Evolutionary conservation across 1,284 basidiomycete species (phyloP).

Genomic region (Hypsizygus ulmarius): DNA sequence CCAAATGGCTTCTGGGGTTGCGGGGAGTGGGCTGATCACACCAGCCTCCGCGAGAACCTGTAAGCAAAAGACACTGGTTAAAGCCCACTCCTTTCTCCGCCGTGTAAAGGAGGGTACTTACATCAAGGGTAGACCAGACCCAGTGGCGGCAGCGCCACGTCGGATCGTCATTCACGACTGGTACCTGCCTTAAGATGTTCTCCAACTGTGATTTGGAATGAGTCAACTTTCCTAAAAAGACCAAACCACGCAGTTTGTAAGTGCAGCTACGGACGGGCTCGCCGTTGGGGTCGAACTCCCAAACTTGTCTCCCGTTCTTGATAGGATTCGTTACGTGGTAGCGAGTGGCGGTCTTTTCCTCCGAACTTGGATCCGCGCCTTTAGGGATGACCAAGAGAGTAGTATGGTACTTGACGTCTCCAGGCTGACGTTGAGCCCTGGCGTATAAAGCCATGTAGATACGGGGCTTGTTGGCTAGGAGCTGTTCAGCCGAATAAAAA

Average conservation of each 20-base stretch:
- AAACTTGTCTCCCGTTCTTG: too few relatives aligned
- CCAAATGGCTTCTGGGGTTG: too few relatives aligned
- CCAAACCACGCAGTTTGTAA: too few relatives aligned
- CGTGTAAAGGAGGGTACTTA: too few relatives aligned
- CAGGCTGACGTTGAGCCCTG: background rate
- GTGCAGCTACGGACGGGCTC: too few relatives aligned
- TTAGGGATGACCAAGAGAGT: background rate
- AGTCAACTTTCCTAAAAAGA: too few relatives aligned
- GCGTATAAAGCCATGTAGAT: background rate
- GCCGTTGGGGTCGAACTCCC: too few relatives aligned
- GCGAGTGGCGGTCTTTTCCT: background rate
- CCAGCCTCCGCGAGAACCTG: too few relatives aligned
- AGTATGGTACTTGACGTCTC: constrained; percentile 1
- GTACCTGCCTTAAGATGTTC: background rate
- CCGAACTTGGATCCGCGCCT: background rate
- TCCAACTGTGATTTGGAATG: background rate
- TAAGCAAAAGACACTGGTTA: too few relatives aligned
- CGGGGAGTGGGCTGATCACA: too few relatives aligned
- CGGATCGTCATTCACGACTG: background rate
- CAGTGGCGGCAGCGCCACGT: background rate
- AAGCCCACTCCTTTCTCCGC: too few relatives aligned
- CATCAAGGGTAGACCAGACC: background rate
- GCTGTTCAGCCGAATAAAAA: background rate
- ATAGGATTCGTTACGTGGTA: too few relatives aligned
- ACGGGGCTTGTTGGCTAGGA: background rate